phyloP scores from a whole-genome alignment of 2,329 filamentous ascomycete species.

The Ophiostoma novo-ulmi region DNA sequence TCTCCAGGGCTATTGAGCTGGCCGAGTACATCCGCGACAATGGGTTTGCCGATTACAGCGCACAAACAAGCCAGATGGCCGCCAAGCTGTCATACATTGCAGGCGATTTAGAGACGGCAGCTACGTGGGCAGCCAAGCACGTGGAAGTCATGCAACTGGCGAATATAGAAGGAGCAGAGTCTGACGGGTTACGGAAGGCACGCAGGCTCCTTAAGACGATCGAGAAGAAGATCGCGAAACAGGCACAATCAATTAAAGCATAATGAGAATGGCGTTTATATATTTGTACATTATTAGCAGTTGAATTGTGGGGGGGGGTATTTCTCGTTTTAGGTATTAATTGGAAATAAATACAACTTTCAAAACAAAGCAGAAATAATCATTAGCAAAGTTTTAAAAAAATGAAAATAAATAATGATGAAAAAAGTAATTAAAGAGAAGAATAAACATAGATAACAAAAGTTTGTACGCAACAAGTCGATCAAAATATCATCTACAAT shows the following conservation, averaged over 20 bases:
- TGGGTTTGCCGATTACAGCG: conserved; percentile 28
- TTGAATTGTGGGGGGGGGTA: no score
- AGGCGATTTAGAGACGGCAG: not conserved
- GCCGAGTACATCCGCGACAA: conserved; percentile 33
- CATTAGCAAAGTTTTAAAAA: not conserved
- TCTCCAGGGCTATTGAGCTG: conserved; percentile 22
- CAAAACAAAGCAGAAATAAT: not conserved
- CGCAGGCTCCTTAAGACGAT: not conserved
- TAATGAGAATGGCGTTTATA: no score
- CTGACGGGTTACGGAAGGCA: not conserved
- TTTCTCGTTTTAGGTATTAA: no score
- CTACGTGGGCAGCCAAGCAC: not conserved
- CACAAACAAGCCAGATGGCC: conserved; percentile 26
- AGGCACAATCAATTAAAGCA: not conserved
- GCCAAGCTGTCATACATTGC: conserved; percentile 23
- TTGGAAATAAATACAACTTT: not conserved
- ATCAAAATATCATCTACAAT: not conserved
- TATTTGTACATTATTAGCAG: no score
- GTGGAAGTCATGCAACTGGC: not conserved
- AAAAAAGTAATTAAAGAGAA: not conserved
- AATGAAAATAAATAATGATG: no score
- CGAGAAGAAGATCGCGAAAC: not conserved
- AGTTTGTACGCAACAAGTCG: not conserved
- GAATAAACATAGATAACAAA: not conserved
- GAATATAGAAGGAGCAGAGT: not conserved